These are phyloP conservation scores for Pyrenula massariospora DNA, from an alignment of 495 filamentous ascomycete species.

Conservation along the genomic window DNA sequence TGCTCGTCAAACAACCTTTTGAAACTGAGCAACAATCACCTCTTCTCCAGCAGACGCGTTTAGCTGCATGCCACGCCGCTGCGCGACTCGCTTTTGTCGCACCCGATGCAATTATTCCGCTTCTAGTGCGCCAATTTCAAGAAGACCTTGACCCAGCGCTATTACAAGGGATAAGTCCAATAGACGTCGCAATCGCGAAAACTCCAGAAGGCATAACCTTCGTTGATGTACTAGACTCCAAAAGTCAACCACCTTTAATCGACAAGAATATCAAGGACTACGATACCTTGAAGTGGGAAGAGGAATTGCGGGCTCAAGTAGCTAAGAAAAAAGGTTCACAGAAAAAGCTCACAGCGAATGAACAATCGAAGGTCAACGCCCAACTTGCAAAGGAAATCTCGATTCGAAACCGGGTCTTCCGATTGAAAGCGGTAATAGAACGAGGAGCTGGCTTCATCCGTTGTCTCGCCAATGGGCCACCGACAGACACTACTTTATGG, in stretches of 20 bases:
- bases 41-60: slow-evolving; percentile 28
- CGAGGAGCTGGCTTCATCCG: slow-evolving; percentile 77
- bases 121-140: slow-evolving; percentile 60
- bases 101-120: slow-evolving; percentile 66
- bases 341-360: slow-evolving; percentile 81
- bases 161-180: slow-evolving; percentile 59
- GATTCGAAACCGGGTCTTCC: slow-evolving; percentile 58
- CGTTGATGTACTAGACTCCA: slow-evolving; percentile 78
- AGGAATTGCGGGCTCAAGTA: slow-evolving; percentile 77
- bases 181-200: slow-evolving; percentile 81
- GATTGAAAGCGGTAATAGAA: slow-evolving; percentile 54
- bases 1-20: slow-evolving; percentile 19
- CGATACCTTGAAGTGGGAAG: slow-evolving; percentile 93
- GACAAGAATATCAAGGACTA: slow-evolving; percentile 86
- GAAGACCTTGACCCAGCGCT: slow-evolving; percentile 56
- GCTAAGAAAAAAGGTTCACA: slow-evolving; percentile 85
- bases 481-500: slow-evolving; percentile 75
- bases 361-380: slow-evolving; percentile 79
- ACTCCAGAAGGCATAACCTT: slow-evolving; percentile 80
- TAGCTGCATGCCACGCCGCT: slow-evolving; percentile 66
- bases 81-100: slow-evolving; percentile 91
- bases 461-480: slow-evolving; percentile 71
- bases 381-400: slow-evolving; percentile 77
- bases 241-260: slow-evolving; percentile 49
- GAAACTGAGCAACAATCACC: neutral